Conservation (phyloP, 495 filamentous ascomycete species). For the Penicillium waksmanii region DNA sequence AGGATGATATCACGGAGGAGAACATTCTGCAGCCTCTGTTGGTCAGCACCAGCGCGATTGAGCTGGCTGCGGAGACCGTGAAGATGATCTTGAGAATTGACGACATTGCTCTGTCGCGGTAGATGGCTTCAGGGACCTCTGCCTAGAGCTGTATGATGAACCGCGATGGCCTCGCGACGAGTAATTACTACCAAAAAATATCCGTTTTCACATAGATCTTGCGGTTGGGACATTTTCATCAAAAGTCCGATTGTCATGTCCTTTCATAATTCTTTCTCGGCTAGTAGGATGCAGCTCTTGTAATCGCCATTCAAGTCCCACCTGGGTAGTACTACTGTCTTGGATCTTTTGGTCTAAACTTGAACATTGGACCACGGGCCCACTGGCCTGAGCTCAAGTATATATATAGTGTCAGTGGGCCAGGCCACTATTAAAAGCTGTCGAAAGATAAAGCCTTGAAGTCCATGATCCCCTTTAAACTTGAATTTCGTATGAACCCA, state of each 20-base stretch:
- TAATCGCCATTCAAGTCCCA: neutral
- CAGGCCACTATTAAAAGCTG: too few relatives aligned
- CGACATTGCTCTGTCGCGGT: slow-evolving; percentile 79
- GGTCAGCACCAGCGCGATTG: slow-evolving; percentile 95
- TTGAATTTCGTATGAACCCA: too few relatives aligned
- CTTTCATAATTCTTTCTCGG: neutral
- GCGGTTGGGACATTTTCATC: slow-evolving; percentile 1
- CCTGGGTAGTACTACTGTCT: too few relatives aligned
- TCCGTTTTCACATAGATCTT: slow-evolving; percentile 28
- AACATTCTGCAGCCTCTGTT: slow-evolving; percentile 95
- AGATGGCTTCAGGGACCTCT: slow-evolving; percentile 30
- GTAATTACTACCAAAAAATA: slow-evolving; percentile 36
- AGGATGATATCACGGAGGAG: slow-evolving; percentile 92
- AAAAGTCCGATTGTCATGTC: neutral
- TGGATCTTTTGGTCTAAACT: too few relatives aligned
- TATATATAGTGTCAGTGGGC: too few relatives aligned
- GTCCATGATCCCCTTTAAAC: too few relatives aligned
- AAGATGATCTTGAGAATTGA: slow-evolving; percentile 99
- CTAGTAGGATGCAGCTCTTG: neutral
- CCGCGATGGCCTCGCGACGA: slow-evolving; percentile 32
- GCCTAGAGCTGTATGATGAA: slow-evolving; percentile 36
- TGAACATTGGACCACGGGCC: too few relatives aligned
- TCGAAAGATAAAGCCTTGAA: too few relatives aligned
- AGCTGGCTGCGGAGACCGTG: slow-evolving; percentile 94
- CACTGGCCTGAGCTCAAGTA: too few relatives aligned